phyloP scores from a whole-genome alignment of 805 yeast species.

The Sugiyamaella valdiviana region DNA sequence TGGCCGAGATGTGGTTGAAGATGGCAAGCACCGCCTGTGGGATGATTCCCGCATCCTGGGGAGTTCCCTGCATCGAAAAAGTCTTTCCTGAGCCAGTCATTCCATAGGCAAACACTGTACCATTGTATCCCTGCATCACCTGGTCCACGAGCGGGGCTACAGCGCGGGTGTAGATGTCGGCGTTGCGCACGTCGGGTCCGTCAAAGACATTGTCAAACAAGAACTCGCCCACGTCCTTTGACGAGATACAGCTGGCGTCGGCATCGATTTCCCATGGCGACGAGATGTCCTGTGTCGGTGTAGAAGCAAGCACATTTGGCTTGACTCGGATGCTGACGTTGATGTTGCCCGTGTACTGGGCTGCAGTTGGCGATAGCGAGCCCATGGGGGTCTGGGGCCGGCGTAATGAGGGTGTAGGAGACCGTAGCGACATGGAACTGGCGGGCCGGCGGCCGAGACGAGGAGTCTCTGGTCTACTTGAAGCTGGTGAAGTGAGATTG shows the following conservation, averaged over 20 bases:
- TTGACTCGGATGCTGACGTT: conserved; percentile 73
- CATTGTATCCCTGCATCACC: conserved; percentile 56
- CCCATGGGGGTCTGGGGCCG: conserved; percentile 23
- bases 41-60: conserved; percentile 61
- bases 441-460: conserved; percentile 23
- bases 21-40: conserved; percentile 58
- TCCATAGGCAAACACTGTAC: conserved; percentile 68
- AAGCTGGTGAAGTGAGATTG: conserved; percentile 2
- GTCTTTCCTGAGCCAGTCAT: conserved; percentile 95
- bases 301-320: conserved; percentile 37
- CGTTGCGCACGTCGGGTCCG: conserved; percentile 42
- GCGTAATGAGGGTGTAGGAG: conserved; percentile 21
- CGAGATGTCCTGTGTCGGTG: conserved; percentile 18
- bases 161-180: conserved; percentile 50
- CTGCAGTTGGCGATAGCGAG: conserved; percentile 5
- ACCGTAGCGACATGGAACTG: conserved; percentile 23
- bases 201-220: conserved; percentile 74
- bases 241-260: conserved; percentile 36
- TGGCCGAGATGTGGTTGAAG: conserved; percentile 40
- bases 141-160: conserved; percentile 50
- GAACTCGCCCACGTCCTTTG: conserved; percentile 56
- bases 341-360: conserved; percentile 58
- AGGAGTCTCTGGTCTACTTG: conserved; percentile 25
- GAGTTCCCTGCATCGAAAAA: conserved; percentile 72
- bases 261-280: conserved; percentile 42